A percentile compares a stretch with the other conserved stretches of the same genome.
These are phyloP conservation scores for Aspergillus texensis DNA, from an alignment of 2,329 filamentous ascomycete species.

Conservation along the genomic window DNA sequence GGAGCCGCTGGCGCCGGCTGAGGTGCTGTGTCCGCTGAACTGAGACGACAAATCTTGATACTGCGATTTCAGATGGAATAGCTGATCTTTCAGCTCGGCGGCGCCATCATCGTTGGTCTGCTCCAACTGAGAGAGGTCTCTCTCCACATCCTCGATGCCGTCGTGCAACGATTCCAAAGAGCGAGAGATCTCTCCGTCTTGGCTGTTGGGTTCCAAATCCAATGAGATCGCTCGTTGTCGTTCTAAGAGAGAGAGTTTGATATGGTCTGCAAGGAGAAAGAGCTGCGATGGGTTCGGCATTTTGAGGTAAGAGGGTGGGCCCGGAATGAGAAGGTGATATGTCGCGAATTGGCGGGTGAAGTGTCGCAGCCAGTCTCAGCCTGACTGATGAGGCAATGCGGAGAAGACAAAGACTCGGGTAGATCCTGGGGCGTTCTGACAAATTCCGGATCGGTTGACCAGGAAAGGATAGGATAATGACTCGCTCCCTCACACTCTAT, in stretches of 20 bases:
- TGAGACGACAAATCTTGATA: conserved; percentile 76
- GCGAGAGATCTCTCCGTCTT: conserved; percentile 85
- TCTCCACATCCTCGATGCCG: conserved; percentile 71
- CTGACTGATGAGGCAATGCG: conserved; percentile 11
- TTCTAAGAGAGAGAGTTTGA: conserved; percentile 93
- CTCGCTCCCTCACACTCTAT: neutral
- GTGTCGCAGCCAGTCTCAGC: conserved; percentile 5
- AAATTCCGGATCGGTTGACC: conserved; percentile 5
- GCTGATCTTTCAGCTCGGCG: conserved; percentile 64
- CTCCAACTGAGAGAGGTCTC: conserved; percentile 65
- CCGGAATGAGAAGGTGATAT: neutral
- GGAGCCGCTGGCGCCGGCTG: conserved; percentile 19
- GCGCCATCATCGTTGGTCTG: conserved; percentile 54
- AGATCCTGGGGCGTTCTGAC: neutral
- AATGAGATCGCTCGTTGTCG: conserved; percentile 82
- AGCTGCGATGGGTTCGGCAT: conserved; percentile 70
- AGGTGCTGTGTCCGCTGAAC: conserved; percentile 67
- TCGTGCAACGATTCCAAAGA: conserved; percentile 85
- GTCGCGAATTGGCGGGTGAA: conserved; percentile 4
- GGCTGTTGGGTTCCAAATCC: conserved; percentile 74
- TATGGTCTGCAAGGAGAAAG: conserved; percentile 90
- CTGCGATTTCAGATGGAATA: conserved; percentile 71
- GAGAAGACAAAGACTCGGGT: conserved; percentile 8
- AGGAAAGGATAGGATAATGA: neutral
- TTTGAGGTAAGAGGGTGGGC: conserved; percentile 22